Base-by-base conservation (phyloP, 2,329 filamentous ascomycete species). In the Dactylellina parvicollis region DNA sequence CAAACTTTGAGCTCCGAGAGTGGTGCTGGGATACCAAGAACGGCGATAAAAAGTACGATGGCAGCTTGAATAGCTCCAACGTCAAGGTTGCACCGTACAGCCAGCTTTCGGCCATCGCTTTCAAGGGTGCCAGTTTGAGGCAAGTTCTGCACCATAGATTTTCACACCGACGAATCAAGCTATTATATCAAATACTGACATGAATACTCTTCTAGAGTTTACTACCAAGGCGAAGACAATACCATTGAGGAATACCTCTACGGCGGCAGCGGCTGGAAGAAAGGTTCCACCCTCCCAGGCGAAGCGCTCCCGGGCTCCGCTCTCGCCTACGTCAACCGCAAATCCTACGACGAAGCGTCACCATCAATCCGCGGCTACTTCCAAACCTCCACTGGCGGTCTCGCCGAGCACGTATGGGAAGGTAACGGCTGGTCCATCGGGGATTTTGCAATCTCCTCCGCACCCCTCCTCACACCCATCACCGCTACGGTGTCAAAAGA, bases 301-400 rank as follows among this genome's bases (percentile, higher is more conserved):
- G 46, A 52, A 12, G n/a, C 62, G 12, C 52, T 67, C 10, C 52
- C 62, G 16, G 62, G 62, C n/a, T 52, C 52, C 32, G 34, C 24
- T 34, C 34, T 67, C 34, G 26, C 62, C n/a, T 67, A 40, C 36
- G 54, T 59, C 18, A 67, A 67, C 36, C 62, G 62, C 18, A 50
- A 60, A 5, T 0, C 5, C 1, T 59, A 28, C 22, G 54, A 67
- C 32, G 62, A 42, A 3, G 24, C 5, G 26, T 18, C 52, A 20
- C 62, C 62, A 30, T 67, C 62, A 32, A 67, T 67, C 46, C 62
- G 62, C 32, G 62, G 62, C 22, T 67, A 67, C 54, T 67, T 67
- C 62, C 62, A 67, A 54, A 67, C 62, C 24, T 22, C 34, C 16
- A 54, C 2, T 20, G 62, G 62, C n/a, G 42, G 32, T 30, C 52